Base-by-base conservation (phyloP, 2,329 filamentous ascomycete species). In the Cladosporium sp. region DNA sequence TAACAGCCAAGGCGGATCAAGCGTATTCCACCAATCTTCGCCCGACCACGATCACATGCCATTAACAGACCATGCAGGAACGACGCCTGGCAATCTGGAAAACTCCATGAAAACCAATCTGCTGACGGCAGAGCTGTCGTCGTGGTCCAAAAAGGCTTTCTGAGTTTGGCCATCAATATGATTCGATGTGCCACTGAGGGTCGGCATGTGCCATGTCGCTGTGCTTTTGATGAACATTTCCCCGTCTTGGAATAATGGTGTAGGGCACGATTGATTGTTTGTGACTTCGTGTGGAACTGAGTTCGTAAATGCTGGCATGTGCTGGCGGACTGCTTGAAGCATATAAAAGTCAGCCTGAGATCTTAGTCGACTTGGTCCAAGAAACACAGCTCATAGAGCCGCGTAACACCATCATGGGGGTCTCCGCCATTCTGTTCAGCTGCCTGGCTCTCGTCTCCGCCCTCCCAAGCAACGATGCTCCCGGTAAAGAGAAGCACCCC, bases 391-490 rank as follows among this genome's bases (percentile, higher is more conserved):
- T 27, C 22, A 5, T 27, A 27, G 22, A 27, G 5, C 5, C 22
- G 4, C 22, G 22, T 27, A 5, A 4, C 22, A 9, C 22, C 43
- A 53, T n/a, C 20, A 53, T 53, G 52, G 51, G 43, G 48, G 25
- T 53, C 52, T n/a, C 43, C 42, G 38, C 49, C 18, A 43, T 43
- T 33, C 42, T 53, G 11, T 48, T 50, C 33, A 42, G 41, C 30
- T 46, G 41, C 18, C 43, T 53, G n/a, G 47, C 48, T 41, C 38
- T 53, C 16, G 45, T 38, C 18, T 33, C 43, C 43, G 38, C 48
- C 32, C 43, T 49, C 36, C 35, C 47, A 7, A 16, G n/a, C 13
- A 18, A 25, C 20, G 38, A 50, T 27, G 42, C 38, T 11, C 45
- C 41, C 18, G 40, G 38, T 19, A 32, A 53, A 30, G 47, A 50